Base-by-base conservation (phyloP, 352 stramenopile genomes). In the Phytopythium aichiense region DNA sequence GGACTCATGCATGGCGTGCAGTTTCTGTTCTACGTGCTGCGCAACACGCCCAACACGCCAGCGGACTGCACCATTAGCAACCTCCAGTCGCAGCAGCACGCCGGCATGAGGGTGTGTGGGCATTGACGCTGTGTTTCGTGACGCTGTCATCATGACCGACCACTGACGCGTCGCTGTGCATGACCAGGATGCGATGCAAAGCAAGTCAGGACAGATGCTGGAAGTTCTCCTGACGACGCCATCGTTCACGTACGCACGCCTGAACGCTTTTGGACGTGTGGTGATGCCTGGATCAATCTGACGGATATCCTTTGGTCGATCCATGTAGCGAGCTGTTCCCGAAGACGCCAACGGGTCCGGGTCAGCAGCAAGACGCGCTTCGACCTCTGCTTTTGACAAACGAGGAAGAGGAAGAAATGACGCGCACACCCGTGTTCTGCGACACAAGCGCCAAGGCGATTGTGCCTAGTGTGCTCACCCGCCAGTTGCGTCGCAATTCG, bases 11-110 rank as follows among this genome's bases (percentile, higher is more conserved):
- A 94, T 59, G 85, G 85, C 40, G 83, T 94, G 48, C 85, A 94
- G 66, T 94, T 94, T 58, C 67, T 94, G 28, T 94, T 94, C 43
- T 94, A 94, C 58, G 85, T 94, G 61, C 70, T 94, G 28, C 73
- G 85, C 0, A 94, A 94, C 57, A 92, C 85, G 35, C 74, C 85
- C 16, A 94, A 94, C 70, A 92, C 85, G 5, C 85, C 85, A 0
- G 84, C 72, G 0, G 85, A 94, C 61, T 94, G 85, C 43, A 94
- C 85, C 7, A 94, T 94, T 63, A 91, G 76, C 51, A 92, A 92
- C 61, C 57, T 94, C 20, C 85, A 90, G 54, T 73, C 74, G 12
- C 85, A 94, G 64, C 85, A 94, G 52, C 85, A 94, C 62, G 71
- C 79, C 22, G 83, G 82, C 42, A 94, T 94, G 85, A 92, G 81